Evolutionary conservation across 257 asterid genomes (phyloP), one percentile per base, ranked within the genome.

Genomic region (Solanum pimpinellifolium): DNA sequence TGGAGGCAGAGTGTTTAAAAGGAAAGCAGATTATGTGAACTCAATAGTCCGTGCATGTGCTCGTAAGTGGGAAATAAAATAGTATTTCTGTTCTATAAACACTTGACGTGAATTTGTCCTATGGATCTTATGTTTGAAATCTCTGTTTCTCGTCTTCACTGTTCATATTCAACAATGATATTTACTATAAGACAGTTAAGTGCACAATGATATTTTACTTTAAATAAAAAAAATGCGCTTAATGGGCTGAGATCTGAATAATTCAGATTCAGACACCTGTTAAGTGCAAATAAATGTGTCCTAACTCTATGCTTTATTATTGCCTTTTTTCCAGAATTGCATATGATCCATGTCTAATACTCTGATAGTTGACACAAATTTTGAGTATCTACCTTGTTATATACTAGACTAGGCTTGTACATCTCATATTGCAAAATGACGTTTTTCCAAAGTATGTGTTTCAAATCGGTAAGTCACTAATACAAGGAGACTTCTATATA

Each of bases 11-110:
- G 93, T 94, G 76, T 96, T 95, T 88, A 92, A 91, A 89, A 94
- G 94, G 70, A 97, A 95, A 88, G 94, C 91, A 85, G 99, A 95
- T 91, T 95, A 94, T 76, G 97, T 96, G 93, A 91, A 96, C 85
- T 87, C 96, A 82, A 91, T 97, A 90, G 94, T 95, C 85, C 93
- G 96, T 47, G 92, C 99, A 89, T 96, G 99, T 94, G 98, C 99
- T 92, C 99, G 99, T 97, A 93, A 96, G 99, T 89, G 59, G 85
- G 68, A 68, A 90, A 87, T 49, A 35, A 76, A 20, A 86, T n/a
- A 72, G 35, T 70, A 86, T 86, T 59, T 60, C 84, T 76, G 9
- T 72, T 52, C 41, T 56, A 59, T 68, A 69, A 66, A 46, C 47
- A 88, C 88, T 74, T 78, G 18, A 7, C 11, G 20, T 82, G 37